Evolutionary conservation across 257 asterid genomes (phyloP).

Genomic region (Datura wrightii): DNA sequence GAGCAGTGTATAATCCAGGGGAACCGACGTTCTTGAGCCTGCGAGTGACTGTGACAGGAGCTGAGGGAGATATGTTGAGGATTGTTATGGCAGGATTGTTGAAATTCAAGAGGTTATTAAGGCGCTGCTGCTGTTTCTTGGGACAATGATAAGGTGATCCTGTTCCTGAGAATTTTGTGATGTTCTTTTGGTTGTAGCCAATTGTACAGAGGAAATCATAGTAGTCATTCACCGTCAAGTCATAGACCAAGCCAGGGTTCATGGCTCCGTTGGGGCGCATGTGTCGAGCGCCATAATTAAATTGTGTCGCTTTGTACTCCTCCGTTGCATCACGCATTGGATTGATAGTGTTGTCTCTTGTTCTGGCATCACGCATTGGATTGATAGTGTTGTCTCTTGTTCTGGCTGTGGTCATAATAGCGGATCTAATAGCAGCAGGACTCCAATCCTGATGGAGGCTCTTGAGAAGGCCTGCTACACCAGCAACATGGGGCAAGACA

Average conservation of each 20-base stretch:
- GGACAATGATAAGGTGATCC: constrained; percentile 45
- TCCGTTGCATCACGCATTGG: constrained; percentile 37
- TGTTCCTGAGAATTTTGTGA: constrained; percentile 25
- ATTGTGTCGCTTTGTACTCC: constrained; percentile 43
- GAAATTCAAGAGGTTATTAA: constrained; percentile 39
- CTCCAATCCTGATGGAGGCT: constrained; percentile 65
- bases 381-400: constrained; percentile 55
- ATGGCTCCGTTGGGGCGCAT: constrained; percentile 62
- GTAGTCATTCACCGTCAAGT: constrained; percentile 51
- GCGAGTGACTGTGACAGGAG: constrained; percentile 42
- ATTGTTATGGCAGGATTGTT: constrained; percentile 64
- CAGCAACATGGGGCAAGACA: constrained; percentile 79
- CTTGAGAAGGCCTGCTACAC: constrained; percentile 61
- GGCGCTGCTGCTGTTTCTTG: neutral
- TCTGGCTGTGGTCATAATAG: constrained; percentile 64
- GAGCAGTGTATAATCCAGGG: constrained; percentile 46
- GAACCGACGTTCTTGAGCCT: constrained; percentile 62
- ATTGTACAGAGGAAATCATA: constrained; percentile 62
- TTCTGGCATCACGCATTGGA: constrained; percentile 50
- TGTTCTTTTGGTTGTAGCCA: constrained; percentile 49
- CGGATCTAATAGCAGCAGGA: constrained; percentile 68
- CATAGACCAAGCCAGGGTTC: constrained; percentile 75
- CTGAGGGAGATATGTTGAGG: neutral
- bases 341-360: constrained; percentile 53
- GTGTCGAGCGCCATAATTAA: constrained; percentile 62